phyloP scores from a whole-genome alignment of 2,329 filamentous ascomycete genomes.

The Colletotrichum salicis region DNA sequence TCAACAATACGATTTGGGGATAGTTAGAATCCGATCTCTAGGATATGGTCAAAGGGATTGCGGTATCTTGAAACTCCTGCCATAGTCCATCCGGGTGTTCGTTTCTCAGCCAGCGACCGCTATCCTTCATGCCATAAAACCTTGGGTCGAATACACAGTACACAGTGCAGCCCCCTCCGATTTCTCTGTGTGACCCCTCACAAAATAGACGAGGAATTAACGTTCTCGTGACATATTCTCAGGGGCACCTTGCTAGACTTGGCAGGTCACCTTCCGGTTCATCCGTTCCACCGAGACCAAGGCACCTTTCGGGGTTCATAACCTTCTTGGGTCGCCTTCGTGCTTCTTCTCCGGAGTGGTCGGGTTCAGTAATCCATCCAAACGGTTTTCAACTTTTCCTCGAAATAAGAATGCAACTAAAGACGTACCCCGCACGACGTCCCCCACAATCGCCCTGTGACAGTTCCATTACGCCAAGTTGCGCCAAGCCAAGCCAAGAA shows the following conservation, averaged over 20 bases:
- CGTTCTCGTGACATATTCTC: neutral
- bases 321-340: slow-evolving; percentile 7
- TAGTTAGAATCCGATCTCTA: no score
- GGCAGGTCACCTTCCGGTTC: neutral
- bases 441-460: slow-evolving; percentile 10
- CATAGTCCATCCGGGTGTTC: no score
- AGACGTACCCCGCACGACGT: slow-evolving; percentile 20
- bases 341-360: neutral
- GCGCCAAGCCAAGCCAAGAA: neutral
- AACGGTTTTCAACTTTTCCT: neutral
- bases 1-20: no score
- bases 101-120: no score
- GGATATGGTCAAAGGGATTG: no score
- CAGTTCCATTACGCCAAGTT: slow-evolving; percentile 8
- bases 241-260: neutral
- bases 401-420: neutral
- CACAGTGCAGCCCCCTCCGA: neutral
- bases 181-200: neutral
- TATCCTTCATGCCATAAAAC: neutral
- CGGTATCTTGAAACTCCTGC: no score
- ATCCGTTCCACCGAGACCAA: slow-evolving; percentile 1
- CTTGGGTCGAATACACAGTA: no score
- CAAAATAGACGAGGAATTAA: neutral
- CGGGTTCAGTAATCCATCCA: neutral
- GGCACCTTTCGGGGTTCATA: neutral